phyloP scores from a whole-genome alignment of 1,284 basidiomycete genomes.

The Neolentinus lepideus region DNA sequence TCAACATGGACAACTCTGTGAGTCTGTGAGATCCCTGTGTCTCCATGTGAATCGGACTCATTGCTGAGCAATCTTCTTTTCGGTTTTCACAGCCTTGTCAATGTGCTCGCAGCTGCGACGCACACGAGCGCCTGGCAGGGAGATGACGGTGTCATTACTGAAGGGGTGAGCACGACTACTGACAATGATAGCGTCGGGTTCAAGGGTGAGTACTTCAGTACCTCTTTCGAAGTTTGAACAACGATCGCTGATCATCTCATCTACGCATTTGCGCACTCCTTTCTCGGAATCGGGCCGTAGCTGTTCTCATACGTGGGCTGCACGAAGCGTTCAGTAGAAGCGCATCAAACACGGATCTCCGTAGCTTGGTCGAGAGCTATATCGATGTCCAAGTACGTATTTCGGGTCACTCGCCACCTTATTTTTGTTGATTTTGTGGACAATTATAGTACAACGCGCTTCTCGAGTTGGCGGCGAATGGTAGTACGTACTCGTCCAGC shows the following conservation, averaged over 20 bases:
- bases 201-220: slow-evolving; percentile 27
- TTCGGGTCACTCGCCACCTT: background rate
- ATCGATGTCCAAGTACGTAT: slow-evolving; percentile 38
- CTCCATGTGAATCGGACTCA: background rate
- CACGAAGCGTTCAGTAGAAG: background rate
- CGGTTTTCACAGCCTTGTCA: slow-evolving; percentile 25
- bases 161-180: slow-evolving; percentile 29
- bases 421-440: background rate
- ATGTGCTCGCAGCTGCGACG: slow-evolving; percentile 29
- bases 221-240: too few relatives aligned
- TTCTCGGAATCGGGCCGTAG: slow-evolving; percentile 16
- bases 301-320: slow-evolving; percentile 39
- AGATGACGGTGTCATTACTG: slow-evolving; percentile 39
- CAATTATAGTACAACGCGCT: slow-evolving; percentile 37
- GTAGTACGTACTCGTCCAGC: slow-evolving; percentile 31
- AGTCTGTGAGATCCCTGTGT: slow-evolving; percentile 7
- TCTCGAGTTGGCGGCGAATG: slow-evolving; percentile 37
- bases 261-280: background rate
- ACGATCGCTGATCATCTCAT: background rate
- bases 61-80: background rate
- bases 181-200: slow-evolving; percentile 42
- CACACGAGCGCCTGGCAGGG: slow-evolving; percentile 38
- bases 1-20: slow-evolving; percentile 31
- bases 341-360: slow-evolving; percentile 28
- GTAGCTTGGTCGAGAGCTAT: slow-evolving; percentile 38